Base-by-base conservation (phyloP, 345 rosid genomes). In the Syzygium aqueum region DNA sequence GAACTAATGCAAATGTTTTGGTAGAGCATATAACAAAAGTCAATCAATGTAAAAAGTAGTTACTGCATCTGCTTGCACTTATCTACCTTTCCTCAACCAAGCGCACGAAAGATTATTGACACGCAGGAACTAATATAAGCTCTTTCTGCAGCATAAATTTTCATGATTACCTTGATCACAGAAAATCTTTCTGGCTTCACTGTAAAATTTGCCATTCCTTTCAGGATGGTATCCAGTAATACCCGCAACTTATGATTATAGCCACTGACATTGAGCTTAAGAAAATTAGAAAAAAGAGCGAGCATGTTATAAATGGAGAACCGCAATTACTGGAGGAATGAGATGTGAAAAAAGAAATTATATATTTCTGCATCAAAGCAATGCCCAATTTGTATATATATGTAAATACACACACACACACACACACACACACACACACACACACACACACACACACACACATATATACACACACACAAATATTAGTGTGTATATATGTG, bases 161-260 rank as follows among this genome's bases (percentile, higher is more conserved):
- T 14, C 56, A 54, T 37, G 21, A 7, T 91, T 91, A 96, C 99
- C 98, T 97, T 97, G 90, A 95, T 94, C 88, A 97, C 97, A 86
- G 93, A 85, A 90, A 96, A 97, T 87, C 98, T 93, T 89, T 96
- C 94, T 73, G 95, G 94, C 88, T 92, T 92, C 85, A 97, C 98
- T 88, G 93, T 88, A 89, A 97, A 97, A 56, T 93, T 89, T 78
- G 95, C 94, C 85, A 96, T 94, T 85, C 94, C 93, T 53, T 90
- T 89, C 65, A 94, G 73, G 51, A 97, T 89, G 80, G 95, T 93
- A 87, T 96, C 95, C 92, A 97, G 91, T 86, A 97, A 90, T 91
- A 87, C 92, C 92, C 93, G 93, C 93, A 97, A 87, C 87, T 96
- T 97, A 93, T 97, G 93, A 91, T 95, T 96, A 92, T 96, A 97